These are phyloP conservation scores for Aspergillus bertholletiae DNA, from an alignment of 495 filamentous ascomycete genomes.

Conservation along the genomic window DNA sequence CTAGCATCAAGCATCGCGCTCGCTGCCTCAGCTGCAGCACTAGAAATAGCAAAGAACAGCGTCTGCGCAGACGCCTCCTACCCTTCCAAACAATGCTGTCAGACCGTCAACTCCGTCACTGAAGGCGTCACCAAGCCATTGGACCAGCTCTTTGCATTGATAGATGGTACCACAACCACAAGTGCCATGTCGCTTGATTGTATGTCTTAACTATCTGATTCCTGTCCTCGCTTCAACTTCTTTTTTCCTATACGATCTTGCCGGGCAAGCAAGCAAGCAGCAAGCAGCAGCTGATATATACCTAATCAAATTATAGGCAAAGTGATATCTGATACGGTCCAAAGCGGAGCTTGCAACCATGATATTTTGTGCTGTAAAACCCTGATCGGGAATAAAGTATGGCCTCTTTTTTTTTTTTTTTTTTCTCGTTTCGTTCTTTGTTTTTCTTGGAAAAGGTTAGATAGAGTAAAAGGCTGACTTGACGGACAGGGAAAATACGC, in stretches of 20 bases:
- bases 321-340: constrained; percentile 8
- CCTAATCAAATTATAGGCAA: not conserved
- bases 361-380: constrained; percentile 33
- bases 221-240: not conserved
- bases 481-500: not conserved
- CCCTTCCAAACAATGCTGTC: constrained; percentile 30
- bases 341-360: constrained; percentile 18
- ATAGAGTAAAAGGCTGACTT: not conserved
- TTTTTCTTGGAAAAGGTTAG: too few relatives aligned
- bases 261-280: too few relatives aligned
- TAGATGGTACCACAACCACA: constrained; percentile 21
- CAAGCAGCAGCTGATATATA: too few relatives aligned
- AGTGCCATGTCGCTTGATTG: constrained; percentile 28
- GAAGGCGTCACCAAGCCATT: constrained; percentile 17
- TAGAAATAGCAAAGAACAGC: not conserved
- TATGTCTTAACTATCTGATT: constrained; percentile 21
- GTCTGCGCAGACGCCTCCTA: constrained; percentile 1
- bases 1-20: not conserved
- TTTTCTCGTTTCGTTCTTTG: not conserved
- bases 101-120: constrained; percentile 16
- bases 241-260: not conserved
- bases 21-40: not conserved
- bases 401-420: constrained; percentile 6
- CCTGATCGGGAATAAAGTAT: constrained; percentile 6
- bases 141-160: constrained; percentile 21